Conservation (phyloP, 176 grass and related monocot species). For the Chrysopogon serrulatus region DNA sequence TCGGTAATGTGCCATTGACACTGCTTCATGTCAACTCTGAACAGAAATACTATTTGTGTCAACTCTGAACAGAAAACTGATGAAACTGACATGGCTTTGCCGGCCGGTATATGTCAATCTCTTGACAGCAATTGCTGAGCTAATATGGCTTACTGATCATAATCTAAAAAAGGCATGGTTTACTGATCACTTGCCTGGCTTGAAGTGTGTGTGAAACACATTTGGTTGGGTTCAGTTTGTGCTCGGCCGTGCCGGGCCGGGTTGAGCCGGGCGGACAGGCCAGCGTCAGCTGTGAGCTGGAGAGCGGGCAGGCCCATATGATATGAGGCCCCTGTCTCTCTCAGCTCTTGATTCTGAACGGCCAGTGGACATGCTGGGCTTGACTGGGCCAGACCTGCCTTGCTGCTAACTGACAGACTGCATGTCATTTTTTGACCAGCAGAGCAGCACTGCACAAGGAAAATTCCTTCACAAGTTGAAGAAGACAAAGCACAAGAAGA, state of each 20-base stretch:
- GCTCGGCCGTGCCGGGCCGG: not conserved
- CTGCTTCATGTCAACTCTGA: not conserved
- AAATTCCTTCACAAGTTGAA: not conserved
- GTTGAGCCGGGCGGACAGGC: not conserved
- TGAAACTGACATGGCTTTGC: not conserved
- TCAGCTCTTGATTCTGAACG: not conserved
- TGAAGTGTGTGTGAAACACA: not conserved
- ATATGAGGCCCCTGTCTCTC: not conserved
- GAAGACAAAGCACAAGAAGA: not conserved
- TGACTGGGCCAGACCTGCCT: conserved; percentile 7
- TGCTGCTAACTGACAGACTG: too few relatives aligned
- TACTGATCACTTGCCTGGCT: not conserved
- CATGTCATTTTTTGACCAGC: not conserved
- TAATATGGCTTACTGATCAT: not conserved
- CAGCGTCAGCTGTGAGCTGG: not conserved
- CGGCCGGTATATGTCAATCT: not conserved
- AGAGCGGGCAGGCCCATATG: not conserved
- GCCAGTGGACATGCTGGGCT: not conserved
- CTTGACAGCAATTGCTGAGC: not conserved
- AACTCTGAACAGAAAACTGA: not conserved
- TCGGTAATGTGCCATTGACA: not conserved
- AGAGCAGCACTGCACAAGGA: not conserved
- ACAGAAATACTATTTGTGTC: not conserved
- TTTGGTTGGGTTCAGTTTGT: not conserved
- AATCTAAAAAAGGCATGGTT: not conserved